phyloP scores from a whole-genome alignment of 768 basidiomycete species.

The Tricholoma hemisulphureum region DNA sequence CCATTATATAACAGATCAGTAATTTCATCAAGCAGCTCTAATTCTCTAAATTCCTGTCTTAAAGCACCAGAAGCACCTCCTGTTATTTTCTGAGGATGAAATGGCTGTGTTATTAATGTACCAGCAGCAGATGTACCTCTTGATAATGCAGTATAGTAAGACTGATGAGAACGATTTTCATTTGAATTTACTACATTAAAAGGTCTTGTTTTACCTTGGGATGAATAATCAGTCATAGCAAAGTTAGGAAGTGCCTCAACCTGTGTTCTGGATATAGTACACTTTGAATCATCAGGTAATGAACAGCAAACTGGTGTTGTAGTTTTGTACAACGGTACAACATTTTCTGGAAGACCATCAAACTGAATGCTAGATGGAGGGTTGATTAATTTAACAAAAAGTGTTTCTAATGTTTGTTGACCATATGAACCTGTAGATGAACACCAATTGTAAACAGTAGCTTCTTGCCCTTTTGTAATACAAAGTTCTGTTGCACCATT shows the following conservation, averaged over 20 bases:
- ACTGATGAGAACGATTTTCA: too few relatives aligned
- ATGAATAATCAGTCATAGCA: conserved; percentile 27
- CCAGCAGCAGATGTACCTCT: conserved; percentile 25
- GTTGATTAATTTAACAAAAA: neutral
- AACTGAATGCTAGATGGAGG: neutral
- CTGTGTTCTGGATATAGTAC: conserved; percentile 14
- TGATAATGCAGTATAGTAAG: conserved; percentile 29
- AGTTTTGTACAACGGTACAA: neutral
- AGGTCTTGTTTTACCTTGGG: conserved; percentile 25
- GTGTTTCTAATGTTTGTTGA: neutral
- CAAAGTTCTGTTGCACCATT: neutral
- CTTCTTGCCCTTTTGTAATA: too few relatives aligned
- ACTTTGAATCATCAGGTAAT: neutral
- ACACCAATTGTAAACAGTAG: neutral
- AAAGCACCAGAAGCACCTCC: too few relatives aligned
- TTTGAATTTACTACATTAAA: conserved; percentile 29
- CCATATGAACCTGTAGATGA: neutral
- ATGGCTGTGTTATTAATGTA: too few relatives aligned
- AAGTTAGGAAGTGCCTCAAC: too few relatives aligned
- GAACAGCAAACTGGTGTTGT: neutral
- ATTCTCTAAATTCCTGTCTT: too few relatives aligned
- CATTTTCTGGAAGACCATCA: neutral
- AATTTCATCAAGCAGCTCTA: too few relatives aligned
- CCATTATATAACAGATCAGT: conserved; percentile 18
- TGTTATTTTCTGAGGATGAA: too few relatives aligned